A percentile compares a stretch with the other conserved stretches of the same genome.
phyloP scores from a whole-genome alignment of 192 early-diverging fungal species.

The Coemansia sp. region DNA sequence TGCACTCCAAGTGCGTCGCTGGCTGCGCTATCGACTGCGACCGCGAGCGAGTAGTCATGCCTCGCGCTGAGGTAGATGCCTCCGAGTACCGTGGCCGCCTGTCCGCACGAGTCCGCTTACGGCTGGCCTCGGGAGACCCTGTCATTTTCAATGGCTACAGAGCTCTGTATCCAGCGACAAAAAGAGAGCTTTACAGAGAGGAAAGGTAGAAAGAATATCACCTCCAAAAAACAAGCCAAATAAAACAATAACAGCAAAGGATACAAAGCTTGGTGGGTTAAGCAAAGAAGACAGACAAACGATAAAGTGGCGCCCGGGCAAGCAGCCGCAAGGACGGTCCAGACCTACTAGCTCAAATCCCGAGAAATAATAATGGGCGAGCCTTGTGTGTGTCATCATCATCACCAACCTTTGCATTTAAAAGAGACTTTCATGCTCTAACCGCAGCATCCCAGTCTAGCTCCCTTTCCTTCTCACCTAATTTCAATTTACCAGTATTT shows the following conservation, averaged over 20 bases:
- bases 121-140: constrained; percentile 33
- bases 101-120: constrained; percentile 45
- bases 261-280: not conserved
- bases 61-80: constrained; percentile 16
- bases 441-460: not conserved
- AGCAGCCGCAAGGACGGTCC: not conserved
- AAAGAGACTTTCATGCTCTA: not conserved
- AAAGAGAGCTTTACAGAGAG: not conserved
- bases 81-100: constrained; percentile 24
- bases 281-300: not conserved
- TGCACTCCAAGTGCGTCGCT: not conserved
- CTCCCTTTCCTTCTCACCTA: not conserved
- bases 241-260: not conserved
- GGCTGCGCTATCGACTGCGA: constrained; percentile 40
- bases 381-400: not conserved
- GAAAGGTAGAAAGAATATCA: not conserved
- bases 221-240: not conserved
- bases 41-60: constrained; percentile 52
- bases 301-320: not conserved
- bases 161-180: not conserved
- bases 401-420: not conserved
- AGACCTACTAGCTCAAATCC: not conserved
- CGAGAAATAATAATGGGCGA: not conserved
- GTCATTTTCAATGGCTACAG: constrained; percentile 26
- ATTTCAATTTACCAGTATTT: constrained; percentile 4